Conservation (phyloP, 2,329 filamentous ascomycete species). For the Coniochaeta sp. region DNA sequence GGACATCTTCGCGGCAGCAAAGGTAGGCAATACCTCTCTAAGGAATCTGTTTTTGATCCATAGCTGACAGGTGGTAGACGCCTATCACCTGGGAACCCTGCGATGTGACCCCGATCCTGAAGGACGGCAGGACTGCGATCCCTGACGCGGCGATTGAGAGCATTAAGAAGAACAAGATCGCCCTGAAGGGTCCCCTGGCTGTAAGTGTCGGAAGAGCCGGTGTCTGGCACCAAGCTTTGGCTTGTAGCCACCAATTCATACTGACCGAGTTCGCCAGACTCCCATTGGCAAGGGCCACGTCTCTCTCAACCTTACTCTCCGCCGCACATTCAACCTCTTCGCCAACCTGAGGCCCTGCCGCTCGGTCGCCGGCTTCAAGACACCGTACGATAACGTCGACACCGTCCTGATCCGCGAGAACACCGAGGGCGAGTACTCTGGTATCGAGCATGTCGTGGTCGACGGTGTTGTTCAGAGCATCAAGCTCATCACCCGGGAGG, state of each 20-base stretch:
- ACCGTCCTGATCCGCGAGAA: conserved; percentile 98
- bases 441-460: conserved; percentile 96
- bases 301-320: conserved; percentile 96
- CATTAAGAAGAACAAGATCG: conserved; percentile 92
- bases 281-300: conserved; percentile 98
- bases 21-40: conserved; percentile 49
- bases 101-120: conserved; percentile 88
- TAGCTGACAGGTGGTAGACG: conserved; percentile 45
- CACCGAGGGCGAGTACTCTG: conserved; percentile 99
- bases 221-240: not conserved
- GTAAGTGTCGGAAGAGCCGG: conserved; percentile 41
- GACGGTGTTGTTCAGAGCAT: conserved; percentile 98
- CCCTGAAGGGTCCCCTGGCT: conserved; percentile 94
- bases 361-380: conserved; percentile 96
- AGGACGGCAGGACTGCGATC: conserved; percentile 93
- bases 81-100: conserved; percentile 96
- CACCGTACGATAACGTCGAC: conserved; percentile 93
- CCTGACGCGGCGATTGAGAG: conserved; percentile 88
- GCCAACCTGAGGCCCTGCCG: conserved; percentile 98
- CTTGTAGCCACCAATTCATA: conserved; percentile 3
- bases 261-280: conserved; percentile 46
- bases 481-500: conserved; percentile 96
- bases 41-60: not conserved
- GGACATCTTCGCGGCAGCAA: conserved; percentile 94
- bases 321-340: conserved; percentile 99